Base-by-base conservation (phyloP, 2,329 filamentous ascomycete genomes). In the Zopfia rhizophila region DNA sequence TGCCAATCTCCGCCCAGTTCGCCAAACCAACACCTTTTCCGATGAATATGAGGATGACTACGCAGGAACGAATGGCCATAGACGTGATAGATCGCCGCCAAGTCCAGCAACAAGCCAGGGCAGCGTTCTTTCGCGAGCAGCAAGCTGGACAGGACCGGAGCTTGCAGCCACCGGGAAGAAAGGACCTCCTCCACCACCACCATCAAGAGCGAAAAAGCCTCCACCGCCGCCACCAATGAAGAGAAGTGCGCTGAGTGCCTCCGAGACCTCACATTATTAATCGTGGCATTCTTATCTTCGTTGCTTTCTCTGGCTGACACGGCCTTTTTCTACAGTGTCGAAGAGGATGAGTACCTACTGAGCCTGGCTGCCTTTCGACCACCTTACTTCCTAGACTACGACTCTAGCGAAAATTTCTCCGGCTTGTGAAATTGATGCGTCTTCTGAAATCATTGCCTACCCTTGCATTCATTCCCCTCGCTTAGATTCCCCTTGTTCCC, bases 181-280 rank as follows among this genome's bases (percentile, higher is more conserved):
- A 68, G 79, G 78, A 31, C 66, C 68, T 28, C 68, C 68, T 14
- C 82, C 83, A 33, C 85, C 85, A 14, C 85, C 85, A 19, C 85
- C 85, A 17, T 81, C 80, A 16, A 74, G 84, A 61, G 73, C 81
- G 24, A 88, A 87, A 77, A 88, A 88, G 69, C 83, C 84, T 10
- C 80, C 82, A 16, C 83, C 85, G 48, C 83, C 83, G 16, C 83
- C 82, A 8, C 85, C 85, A 16, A 80, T 84, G 72, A 87, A 87
- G 76, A 74, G 83, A 55, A 79, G 74, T 67, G 75, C 74, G 50
- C 65, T 79, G 60, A 78, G 75, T 58, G 60, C 66, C 45, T 65
- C 64, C 38, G 65, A 68, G 54, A 53, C 68, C 35, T 63, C 66
- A 43, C 64, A 65, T 63, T 70, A 70, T 58, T 70, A 62, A 55